Base-by-base conservation (phyloP, 768 basidiomycete genomes). In the Termitomyces sp. region DNA sequence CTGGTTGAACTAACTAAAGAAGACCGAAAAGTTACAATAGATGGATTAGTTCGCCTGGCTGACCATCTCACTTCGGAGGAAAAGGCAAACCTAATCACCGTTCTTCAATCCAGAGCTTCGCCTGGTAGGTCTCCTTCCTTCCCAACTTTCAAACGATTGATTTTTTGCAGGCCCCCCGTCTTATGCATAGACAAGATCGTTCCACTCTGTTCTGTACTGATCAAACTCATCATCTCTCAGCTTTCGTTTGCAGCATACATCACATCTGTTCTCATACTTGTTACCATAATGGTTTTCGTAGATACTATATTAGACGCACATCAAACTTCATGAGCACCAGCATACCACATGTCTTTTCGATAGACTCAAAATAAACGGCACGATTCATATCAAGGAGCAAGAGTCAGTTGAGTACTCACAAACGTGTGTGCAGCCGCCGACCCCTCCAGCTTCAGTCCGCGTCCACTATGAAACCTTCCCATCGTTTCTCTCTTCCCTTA, bases 51-150 rank as follows among this genome's bases (percentile, higher is more conserved):
- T 50, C 85, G 85, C 49, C 73, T 94, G 11, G 81, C 86, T n/a
- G 86, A 91, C 56, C 78, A 78, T 38, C 77, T 95, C 57, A 80
- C 82, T 0, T 80, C 83, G 23, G 92, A 92, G 26, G 91, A 94
- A 62, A 84, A 82, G 68, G 71, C 78, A 11, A 71, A 78, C 0
- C 66, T 94, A 59, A 76, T 86, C 38, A 69, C 72, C 42, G 81
- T 82, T 40, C 78, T 93, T 50, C 86, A 87, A 66, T 82, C 71
- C 63, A 64, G 78, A 7, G 67, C 75, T 50, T 80, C 83, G 23
- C 76, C 82, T 68, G 85, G 87, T 89, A 65, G 48, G 80, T 76
- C 15, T 35, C 21, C 8, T n/a, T 26, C 12, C 10, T 23, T 14
- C 19, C 31, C 30, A 40, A 40, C n/a, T 44, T 17, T 5, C 17